Conservation (phyloP, 1,139 yeast species). For the Blastobotrys petasosporus region DNA sequence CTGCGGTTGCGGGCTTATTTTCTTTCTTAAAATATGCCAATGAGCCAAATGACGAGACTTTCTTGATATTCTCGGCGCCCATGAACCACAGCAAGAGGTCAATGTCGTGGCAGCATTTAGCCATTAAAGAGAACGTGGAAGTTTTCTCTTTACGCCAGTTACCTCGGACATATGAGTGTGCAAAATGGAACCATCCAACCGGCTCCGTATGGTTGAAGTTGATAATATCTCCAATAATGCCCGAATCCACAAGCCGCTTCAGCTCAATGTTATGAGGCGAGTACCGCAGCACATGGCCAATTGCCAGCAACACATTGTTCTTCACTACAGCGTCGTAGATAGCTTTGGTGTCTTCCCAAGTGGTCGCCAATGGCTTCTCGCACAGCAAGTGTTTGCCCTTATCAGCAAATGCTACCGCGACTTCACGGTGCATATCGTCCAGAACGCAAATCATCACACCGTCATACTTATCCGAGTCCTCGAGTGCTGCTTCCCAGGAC, state of each 20-base stretch:
- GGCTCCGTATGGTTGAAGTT: conserved; percentile 30
- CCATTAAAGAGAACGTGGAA: conserved; percentile 28
- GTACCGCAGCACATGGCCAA: conserved; percentile 30
- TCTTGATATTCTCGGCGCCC: conserved; percentile 21
- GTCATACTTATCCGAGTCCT: conserved; percentile 20
- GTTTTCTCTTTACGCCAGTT: conserved; percentile 24
- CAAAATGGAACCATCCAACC: conserved; percentile 30
- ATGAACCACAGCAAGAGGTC: conserved; percentile 27
- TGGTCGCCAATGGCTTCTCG: conserved; percentile 29
- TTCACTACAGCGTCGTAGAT: conserved; percentile 23
- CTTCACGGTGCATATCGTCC: conserved; percentile 26
- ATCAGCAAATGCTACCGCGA: conserved; percentile 26
- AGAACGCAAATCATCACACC: conserved; percentile 24
- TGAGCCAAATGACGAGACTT: conserved; percentile 26
- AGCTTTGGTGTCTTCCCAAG: conserved; percentile 23
- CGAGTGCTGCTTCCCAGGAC: conserved; percentile 20
- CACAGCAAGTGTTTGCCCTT: conserved; percentile 26
- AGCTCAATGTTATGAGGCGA: conserved; percentile 27
- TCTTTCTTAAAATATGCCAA: conserved; percentile 22
- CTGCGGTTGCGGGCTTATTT: conserved; percentile 25
- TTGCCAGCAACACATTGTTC: conserved; percentile 24
- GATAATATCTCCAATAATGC: conserved; percentile 25
- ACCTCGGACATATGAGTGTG: conserved; percentile 31
- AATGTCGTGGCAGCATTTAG: conserved; percentile 29
- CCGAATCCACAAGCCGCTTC: conserved; percentile 22